Percentiles rank a stretch among this genome's conserved stretches.
Conservation (phyloP, 768 basidiomycete species). For the Trametes maxima region DNA sequence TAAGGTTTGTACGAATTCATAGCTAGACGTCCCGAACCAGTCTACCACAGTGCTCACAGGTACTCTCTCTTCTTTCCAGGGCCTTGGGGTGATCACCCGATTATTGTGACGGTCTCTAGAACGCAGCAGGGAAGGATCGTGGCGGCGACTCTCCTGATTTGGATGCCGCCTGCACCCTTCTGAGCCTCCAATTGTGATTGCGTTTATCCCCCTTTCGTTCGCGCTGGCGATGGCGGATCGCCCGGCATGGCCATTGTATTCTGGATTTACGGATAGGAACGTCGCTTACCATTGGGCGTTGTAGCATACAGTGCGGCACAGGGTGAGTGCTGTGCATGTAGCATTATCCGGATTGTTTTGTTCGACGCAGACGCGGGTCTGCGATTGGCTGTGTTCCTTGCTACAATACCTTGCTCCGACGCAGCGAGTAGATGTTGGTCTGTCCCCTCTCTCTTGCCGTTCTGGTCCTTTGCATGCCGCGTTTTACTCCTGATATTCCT, state of each 20-base stretch:
- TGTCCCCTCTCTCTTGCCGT: too few species aligned
- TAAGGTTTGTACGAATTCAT: conserved; percentile 55
- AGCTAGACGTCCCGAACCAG: not conserved
- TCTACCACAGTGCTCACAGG: not conserved
- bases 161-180: not conserved
- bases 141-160: not conserved
- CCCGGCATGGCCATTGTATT: not conserved
- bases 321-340: conserved; percentile 6
- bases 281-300: not conserved
- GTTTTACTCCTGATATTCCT: too few species aligned
- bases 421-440: too few species aligned
- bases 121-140: not conserved
- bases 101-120: conserved; percentile 45
- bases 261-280: not conserved
- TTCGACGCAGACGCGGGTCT: not conserved
- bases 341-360: not conserved
- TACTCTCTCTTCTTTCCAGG: conserved; percentile 42
- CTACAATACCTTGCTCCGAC: too few species aligned
- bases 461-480: too few species aligned
- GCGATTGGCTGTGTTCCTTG: too few species aligned
- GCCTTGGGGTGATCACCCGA: conserved; percentile 75
- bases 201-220: too few species aligned
- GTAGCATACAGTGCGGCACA: conserved; percentile 7
- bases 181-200: too few species aligned
- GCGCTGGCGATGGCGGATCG: too few species aligned